Evolutionary conservation across 2,329 filamentous ascomycete species (phyloP), one percentile per base, ranked within the genome.

Genomic region (Apiospora phragmitis): DNA sequence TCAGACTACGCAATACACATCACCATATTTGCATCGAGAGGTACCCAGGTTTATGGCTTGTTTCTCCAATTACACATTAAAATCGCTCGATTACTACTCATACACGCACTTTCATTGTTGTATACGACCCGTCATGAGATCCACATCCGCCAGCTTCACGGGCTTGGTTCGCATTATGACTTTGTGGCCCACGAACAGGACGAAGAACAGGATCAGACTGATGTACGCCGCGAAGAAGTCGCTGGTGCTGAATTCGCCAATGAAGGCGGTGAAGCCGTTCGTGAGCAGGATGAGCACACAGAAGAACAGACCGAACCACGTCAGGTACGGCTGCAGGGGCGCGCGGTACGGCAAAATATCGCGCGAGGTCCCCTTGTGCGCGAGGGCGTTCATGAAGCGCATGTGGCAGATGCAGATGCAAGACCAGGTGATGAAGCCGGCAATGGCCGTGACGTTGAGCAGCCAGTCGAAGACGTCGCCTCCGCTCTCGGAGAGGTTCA

Each of bases 391-490:
- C 85, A 90, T 89, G 81, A 93, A 93, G 12, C 86, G 86, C 70
- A 93, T 81, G 79, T 93, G 90, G 77, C 89, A 91, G 67, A 85
- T 75, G 77, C 84, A 87, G 79, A 93, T 92, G 77, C 89, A 89
- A 8, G 88, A 85, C 92, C 92, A 94, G 47, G 87, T 89, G 74
- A 93, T 92, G 79, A 93, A 90, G 7, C 90, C 91, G 4, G 90
- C 90, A 8, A 92, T 89, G 68, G 90, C 88, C 18, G 87, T 90
- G 74, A 94, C 90, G 81, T 92, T 92, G 75, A 93, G 85, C 62
- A 94, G 84, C 92, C 92, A 94, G 83, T 88, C 85, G 81, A 94
- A 94, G 26, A 92, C 92, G 7, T 85, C 81, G 4, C 84, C 85
- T 62, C 89, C 90, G 71, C 81, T 83, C 59, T 83, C 80, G 12